Conservation (phyloP, 345 rosid genomes). For the Cardamine resedifolia region DNA sequence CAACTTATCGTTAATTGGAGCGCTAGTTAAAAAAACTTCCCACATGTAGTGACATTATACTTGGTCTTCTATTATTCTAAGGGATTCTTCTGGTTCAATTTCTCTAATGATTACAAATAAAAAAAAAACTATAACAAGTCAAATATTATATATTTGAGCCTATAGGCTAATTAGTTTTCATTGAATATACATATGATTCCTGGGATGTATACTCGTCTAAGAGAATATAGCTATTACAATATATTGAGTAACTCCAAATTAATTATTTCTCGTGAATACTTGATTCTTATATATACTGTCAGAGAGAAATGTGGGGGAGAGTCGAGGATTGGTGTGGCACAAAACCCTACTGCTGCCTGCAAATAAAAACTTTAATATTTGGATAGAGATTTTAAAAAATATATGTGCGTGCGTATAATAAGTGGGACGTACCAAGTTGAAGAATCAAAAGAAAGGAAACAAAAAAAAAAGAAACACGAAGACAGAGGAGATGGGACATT, state of each 20-base stretch:
- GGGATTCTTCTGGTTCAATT: not conserved
- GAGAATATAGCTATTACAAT: slow-evolving; percentile 4
- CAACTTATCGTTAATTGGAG: not conserved
- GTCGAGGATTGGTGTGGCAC: slow-evolving; percentile 28
- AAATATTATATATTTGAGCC: not conserved
- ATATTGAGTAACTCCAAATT: slow-evolving; percentile 10
- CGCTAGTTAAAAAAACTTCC: not conserved
- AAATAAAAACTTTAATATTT: not conserved
- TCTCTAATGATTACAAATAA: not conserved
- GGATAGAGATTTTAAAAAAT: not conserved
- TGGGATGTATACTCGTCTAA: not conserved
- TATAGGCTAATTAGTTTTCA: not conserved
- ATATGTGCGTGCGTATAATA: slow-evolving; percentile 28
- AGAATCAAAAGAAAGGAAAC: not conserved
- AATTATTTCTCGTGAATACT: not conserved
- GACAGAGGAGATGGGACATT: slow-evolving; percentile 41
- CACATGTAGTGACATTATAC: not conserved
- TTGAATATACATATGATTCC: not conserved
- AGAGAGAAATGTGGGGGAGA: slow-evolving; percentile 11
- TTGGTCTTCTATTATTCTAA: not conserved
- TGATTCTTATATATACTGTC: not conserved
- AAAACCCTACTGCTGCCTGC: slow-evolving; percentile 29
- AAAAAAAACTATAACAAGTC: not conserved
- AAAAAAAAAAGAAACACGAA: slow-evolving; percentile 9
- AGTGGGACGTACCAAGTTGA: slow-evolving; percentile 33